A percentile compares a stretch with the other conserved stretches of the same genome.
Conservation (phyloP, 345 rosid genomes). For the Barbarea vulgaris region DNA sequence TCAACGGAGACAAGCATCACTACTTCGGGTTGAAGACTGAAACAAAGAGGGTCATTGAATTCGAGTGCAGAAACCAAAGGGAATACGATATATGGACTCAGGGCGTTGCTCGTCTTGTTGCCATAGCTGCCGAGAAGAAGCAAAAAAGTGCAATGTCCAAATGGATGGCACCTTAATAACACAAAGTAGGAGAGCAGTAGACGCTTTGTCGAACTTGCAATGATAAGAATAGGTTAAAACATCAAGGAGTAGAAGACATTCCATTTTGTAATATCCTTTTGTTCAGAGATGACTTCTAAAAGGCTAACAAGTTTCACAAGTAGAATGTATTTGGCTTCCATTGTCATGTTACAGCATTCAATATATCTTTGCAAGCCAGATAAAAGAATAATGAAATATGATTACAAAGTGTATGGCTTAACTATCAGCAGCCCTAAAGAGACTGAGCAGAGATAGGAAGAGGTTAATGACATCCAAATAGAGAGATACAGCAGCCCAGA, state of each 20-base stretch:
- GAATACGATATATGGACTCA: conserved; percentile 83
- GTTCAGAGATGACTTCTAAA: conserved; percentile 5
- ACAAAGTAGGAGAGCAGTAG: conserved; percentile 14
- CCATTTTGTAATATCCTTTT: conserved; percentile 7
- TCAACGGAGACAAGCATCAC: conserved; percentile 66
- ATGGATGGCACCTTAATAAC: conserved; percentile 28
- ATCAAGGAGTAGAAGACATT: conserved; percentile 8
- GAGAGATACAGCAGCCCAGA: conserved; percentile 65
- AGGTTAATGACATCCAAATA: conserved; percentile 72
- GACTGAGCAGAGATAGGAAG: conserved; percentile 55
- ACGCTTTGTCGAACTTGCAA: neutral
- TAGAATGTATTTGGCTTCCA: neutral
- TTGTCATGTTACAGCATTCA: conserved; percentile 10
- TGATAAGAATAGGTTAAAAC: conserved; percentile 20
- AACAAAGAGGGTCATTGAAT: conserved; percentile 67
- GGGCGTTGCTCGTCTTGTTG: conserved; percentile 72
- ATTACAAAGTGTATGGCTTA: neutral
- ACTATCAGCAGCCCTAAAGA: conserved; percentile 38
- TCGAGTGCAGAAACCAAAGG: conserved; percentile 78
- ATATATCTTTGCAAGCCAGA: conserved; percentile 10
- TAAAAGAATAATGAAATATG: conserved; percentile 13
- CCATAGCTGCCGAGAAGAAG: conserved; percentile 55
- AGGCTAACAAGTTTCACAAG: conserved; percentile 25
- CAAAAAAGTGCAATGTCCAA: conserved; percentile 31
- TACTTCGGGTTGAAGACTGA: conserved; percentile 84